These are phyloP conservation scores for Sungouiella thailandica DNA, from an alignment of 805 yeast species.

Conservation along the genomic window DNA sequence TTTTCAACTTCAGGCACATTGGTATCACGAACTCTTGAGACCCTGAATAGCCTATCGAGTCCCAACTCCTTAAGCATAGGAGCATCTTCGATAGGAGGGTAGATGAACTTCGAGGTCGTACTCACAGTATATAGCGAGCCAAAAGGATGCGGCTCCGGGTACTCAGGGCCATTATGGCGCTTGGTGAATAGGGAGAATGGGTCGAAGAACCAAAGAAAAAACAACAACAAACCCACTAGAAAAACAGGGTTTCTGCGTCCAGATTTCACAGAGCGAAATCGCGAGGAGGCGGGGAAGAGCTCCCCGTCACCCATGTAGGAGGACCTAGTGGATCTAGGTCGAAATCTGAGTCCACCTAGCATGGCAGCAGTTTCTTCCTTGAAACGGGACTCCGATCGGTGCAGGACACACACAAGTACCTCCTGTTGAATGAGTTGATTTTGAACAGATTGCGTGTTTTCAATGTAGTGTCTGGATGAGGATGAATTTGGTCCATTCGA, in stretches of 20 bases:
- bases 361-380: too few relatives aligned
- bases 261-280: background rate
- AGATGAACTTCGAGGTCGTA: slow-evolving; percentile 51
- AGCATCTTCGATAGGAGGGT: slow-evolving; percentile 73
- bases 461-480: too few relatives aligned
- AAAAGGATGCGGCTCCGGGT: slow-evolving; percentile 31
- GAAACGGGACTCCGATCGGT: too few relatives aligned
- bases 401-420: too few relatives aligned
- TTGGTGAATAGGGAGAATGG: slow-evolving; percentile 4
- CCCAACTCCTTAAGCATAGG: slow-evolving; percentile 55
- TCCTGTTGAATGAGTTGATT: too few relatives aligned
- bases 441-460: too few relatives aligned
- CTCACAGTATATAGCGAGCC: slow-evolving; percentile 32
- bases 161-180: slow-evolving; percentile 7
- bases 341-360: slow-evolving; percentile 11
- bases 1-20: slow-evolving; percentile 34
- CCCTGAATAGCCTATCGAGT: slow-evolving; percentile 46
- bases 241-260: background rate
- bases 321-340: slow-evolving; percentile 10
- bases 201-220: slow-evolving; percentile 10
- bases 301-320: slow-evolving; percentile 4
- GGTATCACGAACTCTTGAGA: slow-evolving; percentile 43
- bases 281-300: slow-evolving; percentile 9
- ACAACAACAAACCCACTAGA: slow-evolving; percentile 2
- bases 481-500: too few relatives aligned